Evolutionary conservation across 371 early-diverging fungal species (phyloP).

Genomic region (Rhizopus delemar): DNA sequence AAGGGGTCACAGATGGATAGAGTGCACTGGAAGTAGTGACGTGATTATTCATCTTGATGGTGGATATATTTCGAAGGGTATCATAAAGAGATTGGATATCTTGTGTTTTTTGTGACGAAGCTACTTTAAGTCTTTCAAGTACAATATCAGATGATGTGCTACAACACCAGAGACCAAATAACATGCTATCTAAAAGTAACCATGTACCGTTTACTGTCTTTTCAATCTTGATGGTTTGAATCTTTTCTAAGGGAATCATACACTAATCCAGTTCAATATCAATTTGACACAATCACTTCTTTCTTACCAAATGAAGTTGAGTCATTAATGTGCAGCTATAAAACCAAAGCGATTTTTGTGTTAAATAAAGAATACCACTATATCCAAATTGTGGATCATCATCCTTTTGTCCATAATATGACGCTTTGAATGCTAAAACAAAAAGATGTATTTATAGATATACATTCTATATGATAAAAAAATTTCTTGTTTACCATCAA

Average conservation of each 20-base stretch:
- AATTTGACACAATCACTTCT: background rate
- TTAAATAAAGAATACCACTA: conserved; percentile 36
- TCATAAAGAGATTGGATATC: conserved; percentile 34
- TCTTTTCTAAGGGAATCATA: conserved; percentile 37
- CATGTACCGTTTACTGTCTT: conserved; percentile 16
- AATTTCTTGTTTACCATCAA: conserved; percentile 32
- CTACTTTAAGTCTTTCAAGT: conserved; percentile 31
- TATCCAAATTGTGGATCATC: conserved; percentile 29
- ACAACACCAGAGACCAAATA: background rate
- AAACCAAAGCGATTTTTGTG: conserved; percentile 45
- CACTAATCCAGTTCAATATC: conserved; percentile 17
- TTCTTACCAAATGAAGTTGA: conserved; percentile 38
- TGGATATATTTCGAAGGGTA: conserved; percentile 22
- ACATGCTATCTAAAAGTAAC: background rate
- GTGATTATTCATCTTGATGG: conserved; percentile 20
- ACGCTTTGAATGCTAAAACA: conserved; percentile 31
- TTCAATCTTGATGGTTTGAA: conserved; percentile 33
- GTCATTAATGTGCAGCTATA: conserved; percentile 46
- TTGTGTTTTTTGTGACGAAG: conserved; percentile 10
- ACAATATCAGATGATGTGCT: conserved; percentile 24
- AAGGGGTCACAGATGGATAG: conserved; percentile 36
- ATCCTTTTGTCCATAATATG: conserved; percentile 10
- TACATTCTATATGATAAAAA: background rate
- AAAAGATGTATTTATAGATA: background rate
- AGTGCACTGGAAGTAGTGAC: conserved; percentile 34